Evolutionary conservation across 768 basidiomycete genomes (phyloP).

Genomic region (Auricularia sp.): DNA sequence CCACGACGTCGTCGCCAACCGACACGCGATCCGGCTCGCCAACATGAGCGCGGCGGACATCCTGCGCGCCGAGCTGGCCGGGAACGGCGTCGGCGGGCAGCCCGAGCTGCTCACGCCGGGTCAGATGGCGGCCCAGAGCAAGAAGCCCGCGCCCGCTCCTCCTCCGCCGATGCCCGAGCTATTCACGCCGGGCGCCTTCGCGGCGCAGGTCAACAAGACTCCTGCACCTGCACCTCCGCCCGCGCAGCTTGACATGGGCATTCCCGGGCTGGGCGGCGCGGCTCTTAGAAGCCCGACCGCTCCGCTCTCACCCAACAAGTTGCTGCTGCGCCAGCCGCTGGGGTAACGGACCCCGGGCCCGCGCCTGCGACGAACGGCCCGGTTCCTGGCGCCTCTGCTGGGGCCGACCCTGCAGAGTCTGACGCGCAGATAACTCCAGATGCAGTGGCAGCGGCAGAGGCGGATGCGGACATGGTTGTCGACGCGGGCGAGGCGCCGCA

Average conservation of each 20-base stretch:
- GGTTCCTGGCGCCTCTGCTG: slow-evolving; percentile 6
- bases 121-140: slow-evolving; percentile 5
- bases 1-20: slow-evolving; percentile 81
- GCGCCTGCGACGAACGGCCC: neutral
- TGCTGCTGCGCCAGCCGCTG: too few species aligned
- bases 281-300: neutral
- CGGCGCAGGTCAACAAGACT: neutral
- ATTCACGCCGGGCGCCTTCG: slow-evolving; percentile 19
- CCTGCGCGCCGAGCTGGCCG: slow-evolving; percentile 80
- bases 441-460: slow-evolving; percentile 16
- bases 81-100: slow-evolving; percentile 17
- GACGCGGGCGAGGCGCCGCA: slow-evolving; percentile 13
- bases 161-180: slow-evolving; percentile 23
- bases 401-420: slow-evolving; percentile 10
- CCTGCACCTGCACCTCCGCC: neutral
- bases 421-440: slow-evolving; percentile 2
- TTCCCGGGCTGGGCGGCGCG: slow-evolving; percentile 13
- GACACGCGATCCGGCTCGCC: slow-evolving; percentile 84
- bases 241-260: slow-evolving; percentile 18
- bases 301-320: neutral
- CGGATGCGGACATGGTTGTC: slow-evolving; percentile 9
- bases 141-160: neutral
- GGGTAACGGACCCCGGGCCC: neutral
- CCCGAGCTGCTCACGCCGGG: slow-evolving; percentile 30
- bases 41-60: slow-evolving; percentile 95